Conservation (phyloP, 352 stramenopile genomes). For the Phytophthora fragariae region DNA sequence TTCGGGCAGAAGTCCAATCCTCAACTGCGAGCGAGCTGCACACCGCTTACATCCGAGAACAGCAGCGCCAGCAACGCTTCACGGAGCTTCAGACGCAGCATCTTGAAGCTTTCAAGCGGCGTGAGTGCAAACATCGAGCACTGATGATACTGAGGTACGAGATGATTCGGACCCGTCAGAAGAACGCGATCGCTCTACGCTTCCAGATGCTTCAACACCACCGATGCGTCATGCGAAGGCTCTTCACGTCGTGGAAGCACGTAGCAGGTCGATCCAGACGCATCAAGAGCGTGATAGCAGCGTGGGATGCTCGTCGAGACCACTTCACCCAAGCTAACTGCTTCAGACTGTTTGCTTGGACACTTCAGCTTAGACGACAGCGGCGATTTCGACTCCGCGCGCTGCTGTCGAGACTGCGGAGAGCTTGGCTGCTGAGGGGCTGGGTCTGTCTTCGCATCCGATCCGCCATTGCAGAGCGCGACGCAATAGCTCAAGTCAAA, state of each 20-base stretch:
- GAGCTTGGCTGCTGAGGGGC: constrained; percentile 25
- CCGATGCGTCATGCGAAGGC: constrained; percentile 5
- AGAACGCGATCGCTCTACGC: constrained; percentile 26
- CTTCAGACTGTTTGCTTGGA: constrained; percentile 19
- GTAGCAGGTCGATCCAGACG: neutral
- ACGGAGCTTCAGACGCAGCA: constrained; percentile 27
- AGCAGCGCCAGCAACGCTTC: constrained; percentile 32
- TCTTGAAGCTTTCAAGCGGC: constrained; percentile 23
- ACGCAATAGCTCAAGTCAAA: constrained; percentile 26
- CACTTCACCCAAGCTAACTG: neutral
- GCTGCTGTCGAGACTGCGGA: constrained; percentile 20
- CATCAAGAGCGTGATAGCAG: neutral
- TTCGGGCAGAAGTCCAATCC: constrained; percentile 47
- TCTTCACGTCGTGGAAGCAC: constrained; percentile 29
- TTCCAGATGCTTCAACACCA: constrained; percentile 32
- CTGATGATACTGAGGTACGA: constrained; percentile 32
- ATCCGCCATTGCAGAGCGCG: constrained; percentile 25
- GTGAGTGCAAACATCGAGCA: constrained; percentile 21
- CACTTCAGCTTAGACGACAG: constrained; percentile 18
- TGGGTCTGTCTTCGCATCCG: constrained; percentile 35
- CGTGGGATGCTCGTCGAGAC: constrained; percentile 8
- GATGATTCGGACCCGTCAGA: constrained; percentile 15
- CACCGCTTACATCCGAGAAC: constrained; percentile 28
- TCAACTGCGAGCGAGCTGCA: constrained; percentile 46
- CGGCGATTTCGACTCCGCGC: constrained; percentile 26